Evolutionary conservation across 78 protist genomes (phyloP), one percentile per base, ranked within the genome.

Genomic region (Dictyostelium capitatum): DNA sequence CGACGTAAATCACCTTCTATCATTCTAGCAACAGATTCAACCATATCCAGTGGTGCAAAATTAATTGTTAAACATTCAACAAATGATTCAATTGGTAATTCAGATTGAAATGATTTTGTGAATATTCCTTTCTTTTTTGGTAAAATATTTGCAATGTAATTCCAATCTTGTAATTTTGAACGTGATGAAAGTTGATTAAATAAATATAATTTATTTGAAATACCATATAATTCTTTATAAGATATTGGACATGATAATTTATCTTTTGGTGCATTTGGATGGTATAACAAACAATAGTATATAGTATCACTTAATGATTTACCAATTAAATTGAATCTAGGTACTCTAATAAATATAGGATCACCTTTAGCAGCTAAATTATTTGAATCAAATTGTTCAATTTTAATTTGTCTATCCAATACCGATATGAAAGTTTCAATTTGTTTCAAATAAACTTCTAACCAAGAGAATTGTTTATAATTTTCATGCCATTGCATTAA

Each of bases 231-330:
- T 3, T 73, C 80, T 41, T 73, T 73, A 10, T 37, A 43, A 3
- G 43, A 14, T 4, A 75, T 48, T 75, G 81, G 81, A 23, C 64
- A 48, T n/a, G 65, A 48, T 23, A 75, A 28, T 50, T 73, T 75
- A 48, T 75, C 81, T 28, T 75, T 75, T n/a, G 81, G 81, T 48
- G 81, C 81, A 25, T 20, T 48, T 75, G 81, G 81, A 75, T 75
- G 81, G 30, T 75, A 75, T n/a, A 75, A 20, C 20, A 75, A 28
- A 15, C 48, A 48, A 75, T 75, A 75, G 28, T 75, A 48, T 3
- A 75, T 48, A 7, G 81, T 75, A 11, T 75, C 81, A 25, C 43
- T 25, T 4, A 75, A 15, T 14, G 81, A 48, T 28, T 23, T 75
- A 48, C 81, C 81, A n/a, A 48, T 8, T 3, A 75, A 15, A 48